Percentiles rank a stretch among this genome's conserved stretches.
phyloP scores from a whole-genome alignment of 139 green algal genomes.

The Picochlorum costavermella region DNA sequence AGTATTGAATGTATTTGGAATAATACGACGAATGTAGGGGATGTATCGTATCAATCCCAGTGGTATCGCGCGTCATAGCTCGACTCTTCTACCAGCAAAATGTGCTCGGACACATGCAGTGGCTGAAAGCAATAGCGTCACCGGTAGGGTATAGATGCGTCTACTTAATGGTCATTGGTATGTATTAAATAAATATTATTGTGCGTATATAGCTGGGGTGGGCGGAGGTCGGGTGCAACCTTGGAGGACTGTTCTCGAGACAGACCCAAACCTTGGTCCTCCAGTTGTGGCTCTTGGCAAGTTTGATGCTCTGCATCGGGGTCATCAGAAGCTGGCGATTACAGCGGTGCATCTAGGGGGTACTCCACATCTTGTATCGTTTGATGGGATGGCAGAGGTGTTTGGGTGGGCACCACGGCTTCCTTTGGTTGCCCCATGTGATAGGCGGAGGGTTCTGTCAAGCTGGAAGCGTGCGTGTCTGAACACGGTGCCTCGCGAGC shows the following conservation, averaged over 20 bases:
- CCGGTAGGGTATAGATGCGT: no score
- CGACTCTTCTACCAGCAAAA: no score
- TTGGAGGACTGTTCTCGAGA: not conserved
- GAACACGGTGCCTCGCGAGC: slow-evolving; percentile 44
- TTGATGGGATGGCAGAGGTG: slow-evolving; percentile 74
- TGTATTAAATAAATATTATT: no score
- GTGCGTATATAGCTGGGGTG: no score
- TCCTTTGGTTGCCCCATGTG: slow-evolving; percentile 65
- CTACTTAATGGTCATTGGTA: no score
- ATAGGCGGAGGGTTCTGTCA: slow-evolving; percentile 59
- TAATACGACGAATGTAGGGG: no score
- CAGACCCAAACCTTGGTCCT: not conserved
- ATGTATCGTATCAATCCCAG: no score
- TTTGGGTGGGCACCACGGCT: slow-evolving; percentile 58
- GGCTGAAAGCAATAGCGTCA: no score
- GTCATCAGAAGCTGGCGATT: slow-evolving; percentile 62
- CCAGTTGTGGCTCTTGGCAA: slow-evolving; percentile 80
- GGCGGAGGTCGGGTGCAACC: not conserved
- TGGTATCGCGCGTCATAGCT: no score
- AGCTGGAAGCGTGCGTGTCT: slow-evolving; percentile 46
- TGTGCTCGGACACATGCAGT: no score
- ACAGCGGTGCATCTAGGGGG: slow-evolving; percentile 34
- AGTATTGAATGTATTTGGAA: no score
- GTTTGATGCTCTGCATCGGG: slow-evolving; percentile 88
- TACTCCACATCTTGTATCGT: slow-evolving; percentile 65